Evolutionary conservation across 208 protist genomes (phyloP).

Genomic region (Zelonia costaricensis): DNA sequence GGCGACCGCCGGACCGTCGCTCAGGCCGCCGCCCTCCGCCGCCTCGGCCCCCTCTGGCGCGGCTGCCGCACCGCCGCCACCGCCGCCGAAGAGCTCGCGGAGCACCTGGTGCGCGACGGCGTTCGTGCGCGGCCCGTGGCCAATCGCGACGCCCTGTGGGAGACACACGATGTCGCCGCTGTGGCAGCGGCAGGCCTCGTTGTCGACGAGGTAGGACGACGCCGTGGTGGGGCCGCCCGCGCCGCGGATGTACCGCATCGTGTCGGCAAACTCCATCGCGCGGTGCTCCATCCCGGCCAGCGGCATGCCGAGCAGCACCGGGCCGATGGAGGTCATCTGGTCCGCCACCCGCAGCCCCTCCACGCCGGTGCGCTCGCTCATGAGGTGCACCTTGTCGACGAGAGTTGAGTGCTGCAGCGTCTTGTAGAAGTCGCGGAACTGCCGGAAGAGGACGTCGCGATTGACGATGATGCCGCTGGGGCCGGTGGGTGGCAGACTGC

Average conservation of each 20-base stretch:
- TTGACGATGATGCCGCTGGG: slow-evolving; percentile 87
- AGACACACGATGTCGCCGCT: slow-evolving; percentile 90
- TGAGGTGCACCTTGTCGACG: slow-evolving; percentile 91
- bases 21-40: slow-evolving; percentile 1
- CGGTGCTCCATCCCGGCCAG: slow-evolving; percentile 85
- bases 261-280: slow-evolving; percentile 85
- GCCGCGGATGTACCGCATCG: slow-evolving; percentile 85
- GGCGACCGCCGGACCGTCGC: neutral
- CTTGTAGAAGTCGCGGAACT: slow-evolving; percentile 91
- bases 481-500: slow-evolving; percentile 77
- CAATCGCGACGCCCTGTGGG: slow-evolving; percentile 82
- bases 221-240: slow-evolving; percentile 79
- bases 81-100: slow-evolving; percentile 60
- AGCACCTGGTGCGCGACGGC: slow-evolving; percentile 73
- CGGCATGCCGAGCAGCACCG: slow-evolving; percentile 85
- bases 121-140: slow-evolving; percentile 89
- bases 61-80: too few relatives aligned
- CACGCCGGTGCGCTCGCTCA: slow-evolving; percentile 74
- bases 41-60: neutral
- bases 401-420: slow-evolving; percentile 85
- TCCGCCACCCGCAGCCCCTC: slow-evolving; percentile 84
- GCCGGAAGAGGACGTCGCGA: slow-evolving; percentile 85
- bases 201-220: slow-evolving; percentile 77
- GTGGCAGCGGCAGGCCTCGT: slow-evolving; percentile 81
- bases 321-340: slow-evolving; percentile 75